Base-by-base conservation (phyloP, 2,329 filamentous ascomycete genomes). In the Xylogone sp. region DNA sequence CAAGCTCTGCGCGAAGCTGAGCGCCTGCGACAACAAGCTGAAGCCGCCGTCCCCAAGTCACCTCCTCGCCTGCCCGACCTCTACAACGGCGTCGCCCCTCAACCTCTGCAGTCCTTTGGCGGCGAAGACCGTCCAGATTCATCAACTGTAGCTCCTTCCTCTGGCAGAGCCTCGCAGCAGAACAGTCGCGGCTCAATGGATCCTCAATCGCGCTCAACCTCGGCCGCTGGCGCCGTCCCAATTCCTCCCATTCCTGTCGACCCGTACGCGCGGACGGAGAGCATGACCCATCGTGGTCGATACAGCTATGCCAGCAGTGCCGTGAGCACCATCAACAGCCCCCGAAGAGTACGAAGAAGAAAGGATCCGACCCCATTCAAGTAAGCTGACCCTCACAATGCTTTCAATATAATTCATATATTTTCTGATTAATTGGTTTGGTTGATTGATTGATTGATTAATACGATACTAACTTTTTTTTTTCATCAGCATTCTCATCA, bases 351-450 rank as follows among this genome's bases (percentile, higher is more conserved):
- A 59, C 86, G 94, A 63, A 87, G 93, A 75, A 86, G 94, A 75
- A 97, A 96, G 77, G 94, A 99, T 66, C 94, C 94, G 8, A 97
- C 93, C 10, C 91, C 94, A 1, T 96, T 97, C 82, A 99, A 99
- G 93, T 97, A 77, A 81, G 91, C 81, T 53, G 21, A 18, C 34
- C 10, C n/a, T n/a, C n/a, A n/a, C n/a, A n/a, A n/a, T n/a, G n/a
- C n/a, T n/a, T n/a, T n/a, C n/a, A n/a, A n/a, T n/a, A n/a, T n/a
- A n/a, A n/a, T n/a, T n/a, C n/a, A n/a, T n/a, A n/a, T n/a, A n/a
- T n/a, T n/a, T n/a, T n/a, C n/a, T n/a, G n/a, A n/a, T n/a, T n/a
- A n/a, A n/a, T n/a, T n/a, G n/a, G n/a, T n/a, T n/a, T n/a, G n/a
- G n/a, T n/a, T n/a, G n/a, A 39, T 13, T 18, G 34, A 39, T 39